Conservation (phyloP, 78 protist species). For the Dictyostelium intermedium region DNA sequence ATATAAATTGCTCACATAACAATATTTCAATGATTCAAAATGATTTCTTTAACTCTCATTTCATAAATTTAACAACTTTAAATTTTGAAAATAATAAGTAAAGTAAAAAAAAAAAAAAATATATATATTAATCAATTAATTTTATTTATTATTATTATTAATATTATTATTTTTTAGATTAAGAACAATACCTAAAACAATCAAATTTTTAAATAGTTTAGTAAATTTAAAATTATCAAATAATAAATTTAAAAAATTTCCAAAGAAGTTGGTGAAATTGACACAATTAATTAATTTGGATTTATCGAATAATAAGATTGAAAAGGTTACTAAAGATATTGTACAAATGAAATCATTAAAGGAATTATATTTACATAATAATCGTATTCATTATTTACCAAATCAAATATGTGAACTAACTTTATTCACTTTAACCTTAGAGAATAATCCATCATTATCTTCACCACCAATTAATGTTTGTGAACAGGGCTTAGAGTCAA, state of each 20-base stretch:
- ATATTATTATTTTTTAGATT: background rate
- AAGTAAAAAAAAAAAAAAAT: background rate
- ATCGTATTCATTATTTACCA: conserved; percentile 38
- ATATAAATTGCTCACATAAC: conserved; percentile 4
- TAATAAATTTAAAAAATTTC: conserved; percentile 62
- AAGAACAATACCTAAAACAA: conserved; percentile 49
- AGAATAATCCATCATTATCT: conserved; percentile 21
- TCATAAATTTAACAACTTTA: background rate
- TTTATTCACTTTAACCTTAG: conserved; percentile 11
- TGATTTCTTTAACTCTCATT: conserved; percentile 27
- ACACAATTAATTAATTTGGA: conserved; percentile 3
- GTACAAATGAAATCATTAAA: conserved; percentile 5
- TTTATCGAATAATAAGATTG: conserved; percentile 50
- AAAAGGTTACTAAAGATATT: conserved; percentile 39
- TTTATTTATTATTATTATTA: background rate
- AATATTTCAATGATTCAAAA: conserved; percentile 27
- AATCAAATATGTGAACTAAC: conserved; percentile 46
- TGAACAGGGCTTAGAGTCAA: conserved; percentile 55
- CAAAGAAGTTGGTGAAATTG: conserved; percentile 13
- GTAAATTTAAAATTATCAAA: conserved; percentile 14
- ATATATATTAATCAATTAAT: background rate
- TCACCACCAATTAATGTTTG: conserved; percentile 38
- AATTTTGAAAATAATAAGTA: conserved; percentile 73
- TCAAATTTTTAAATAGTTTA: conserved; percentile 11
- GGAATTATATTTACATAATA: conserved; percentile 34